Percentiles rank a stretch among this genome's conserved stretches.
Evolutionary conservation across 768 basidiomycete species (phyloP).

Genomic region (Rhodotorula sphaerocarpa): DNA sequence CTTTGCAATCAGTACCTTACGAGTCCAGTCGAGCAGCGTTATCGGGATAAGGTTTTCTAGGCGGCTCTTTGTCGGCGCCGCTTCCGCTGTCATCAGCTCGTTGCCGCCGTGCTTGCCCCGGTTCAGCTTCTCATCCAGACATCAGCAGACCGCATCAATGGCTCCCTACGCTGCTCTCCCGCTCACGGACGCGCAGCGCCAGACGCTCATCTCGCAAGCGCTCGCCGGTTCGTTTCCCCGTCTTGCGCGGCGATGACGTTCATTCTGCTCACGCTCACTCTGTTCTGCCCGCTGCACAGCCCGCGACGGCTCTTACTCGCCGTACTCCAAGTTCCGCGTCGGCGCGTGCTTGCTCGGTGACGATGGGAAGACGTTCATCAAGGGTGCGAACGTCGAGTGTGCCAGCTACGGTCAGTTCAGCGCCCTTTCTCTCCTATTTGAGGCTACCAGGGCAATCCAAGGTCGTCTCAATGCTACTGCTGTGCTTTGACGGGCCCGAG

Average conservation of each 20-base stretch:
- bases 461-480: too few relatives aligned
- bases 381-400: slow-evolving; percentile 88
- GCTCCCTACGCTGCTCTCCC: slow-evolving; percentile 3
- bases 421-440: background rate
- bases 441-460: too few relatives aligned
- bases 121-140: too few relatives aligned
- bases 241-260: background rate
- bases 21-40: too few relatives aligned
- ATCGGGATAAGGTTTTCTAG: too few relatives aligned
- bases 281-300: slow-evolving; percentile 39
- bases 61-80: background rate
- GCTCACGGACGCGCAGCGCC: slow-evolving; percentile 1
- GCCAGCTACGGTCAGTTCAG: slow-evolving; percentile 67
- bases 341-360: slow-evolving; percentile 72
- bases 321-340: slow-evolving; percentile 86
- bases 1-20: too few relatives aligned
- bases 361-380: slow-evolving; percentile 60
- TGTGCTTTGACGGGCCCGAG: too few relatives aligned
- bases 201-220: slow-evolving; percentile 7
- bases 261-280: background rate
- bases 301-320: slow-evolving; percentile 61
- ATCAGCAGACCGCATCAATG: slow-evolving; percentile 4
- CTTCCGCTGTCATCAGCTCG: background rate
- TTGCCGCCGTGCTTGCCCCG: too few relatives aligned
- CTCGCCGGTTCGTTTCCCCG: slow-evolving; percentile 6